phyloP scores from a whole-genome alignment of 2,329 filamentous ascomycete genomes.

The Pseudopyricularia javanii region DNA sequence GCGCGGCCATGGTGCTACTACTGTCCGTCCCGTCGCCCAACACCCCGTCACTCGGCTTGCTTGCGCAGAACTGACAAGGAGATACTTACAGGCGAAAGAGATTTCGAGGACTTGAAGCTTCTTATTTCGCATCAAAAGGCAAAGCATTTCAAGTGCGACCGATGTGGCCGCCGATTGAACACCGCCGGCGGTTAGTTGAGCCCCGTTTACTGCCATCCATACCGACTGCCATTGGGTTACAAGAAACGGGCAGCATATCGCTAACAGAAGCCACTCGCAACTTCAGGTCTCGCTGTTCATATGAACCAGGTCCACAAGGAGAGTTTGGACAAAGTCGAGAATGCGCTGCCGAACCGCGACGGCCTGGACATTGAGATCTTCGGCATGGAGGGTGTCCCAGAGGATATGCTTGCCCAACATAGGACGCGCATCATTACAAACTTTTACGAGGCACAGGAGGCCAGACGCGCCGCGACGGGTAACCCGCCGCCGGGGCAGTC shows the following conservation, averaged over 20 bases:
- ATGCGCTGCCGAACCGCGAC: constrained; percentile 77
- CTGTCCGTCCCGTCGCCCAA: constrained; percentile 38
- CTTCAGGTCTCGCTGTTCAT: constrained; percentile 77
- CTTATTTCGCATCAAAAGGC: constrained; percentile 95
- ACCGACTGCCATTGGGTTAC: too few species aligned
- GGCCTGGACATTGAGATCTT: constrained; percentile 92
- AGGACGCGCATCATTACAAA: constrained; percentile 75
- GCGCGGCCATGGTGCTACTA: constrained; percentile 95
- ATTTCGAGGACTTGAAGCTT: constrained; percentile 95
- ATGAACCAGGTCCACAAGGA: constrained; percentile 99
- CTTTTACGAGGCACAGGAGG: constrained; percentile 76
- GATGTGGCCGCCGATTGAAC: constrained; percentile 77
- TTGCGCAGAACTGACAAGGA: constrained; percentile 1
- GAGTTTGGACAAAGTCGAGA: constrained; percentile 74
- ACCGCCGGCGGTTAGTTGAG: constrained; percentile 73
- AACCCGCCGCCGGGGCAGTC: constrained; percentile 61
- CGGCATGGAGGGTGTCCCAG: constrained; percentile 92
- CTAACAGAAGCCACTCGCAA: constrained; percentile 5
- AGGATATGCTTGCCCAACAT: constrained; percentile 71
- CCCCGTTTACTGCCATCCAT: not conserved
- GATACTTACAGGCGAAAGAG: constrained; percentile 56
- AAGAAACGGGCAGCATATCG: not conserved
- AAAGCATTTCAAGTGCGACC: constrained; percentile 98
- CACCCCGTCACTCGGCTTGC: not conserved
- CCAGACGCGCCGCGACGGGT: constrained; percentile 69